Conservation (phyloP, 495 filamentous ascomycete species). For the Aspergillus cristatus region DNA sequence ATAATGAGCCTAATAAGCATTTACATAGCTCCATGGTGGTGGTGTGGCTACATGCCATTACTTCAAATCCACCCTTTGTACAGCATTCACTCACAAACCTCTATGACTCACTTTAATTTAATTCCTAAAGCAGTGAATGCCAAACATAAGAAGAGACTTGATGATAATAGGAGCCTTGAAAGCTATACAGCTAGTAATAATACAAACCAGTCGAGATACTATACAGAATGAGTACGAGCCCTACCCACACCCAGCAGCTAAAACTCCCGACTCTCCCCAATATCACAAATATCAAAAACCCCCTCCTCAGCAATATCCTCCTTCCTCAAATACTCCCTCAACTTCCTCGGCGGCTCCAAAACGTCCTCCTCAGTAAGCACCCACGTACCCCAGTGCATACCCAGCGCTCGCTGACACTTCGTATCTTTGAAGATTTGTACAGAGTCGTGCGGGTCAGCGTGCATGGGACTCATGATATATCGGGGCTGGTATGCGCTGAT, state of each 20-base stretch:
- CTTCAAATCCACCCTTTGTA: too few relatives aligned
- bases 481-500: conserved; percentile 89
- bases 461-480: conserved; percentile 65
- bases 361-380: conserved; percentile 80
- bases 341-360: conserved; percentile 67
- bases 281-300: conserved; percentile 79
- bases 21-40: too few relatives aligned
- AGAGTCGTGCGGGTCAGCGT: conserved; percentile 80
- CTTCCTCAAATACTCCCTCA: conserved; percentile 65
- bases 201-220: too few relatives aligned
- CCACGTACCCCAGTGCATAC: conserved; percentile 94
- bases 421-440: conserved; percentile 90
- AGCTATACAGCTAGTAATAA: too few relatives aligned
- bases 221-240: too few relatives aligned
- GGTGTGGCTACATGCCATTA: too few relatives aligned
- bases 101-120: too few relatives aligned
- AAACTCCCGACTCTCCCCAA: conserved; percentile 80
- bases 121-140: too few relatives aligned
- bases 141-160: too few relatives aligned
- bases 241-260: conserved; percentile 10
- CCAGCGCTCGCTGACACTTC: conserved; percentile 72
- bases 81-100: too few relatives aligned
- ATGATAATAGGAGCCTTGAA: too few relatives aligned
- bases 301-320: conserved; percentile 64
- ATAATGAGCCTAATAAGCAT: too few relatives aligned